Evolutionary conservation across 768 basidiomycete genomes (phyloP).

Genomic region (Tulasnella sp.): DNA sequence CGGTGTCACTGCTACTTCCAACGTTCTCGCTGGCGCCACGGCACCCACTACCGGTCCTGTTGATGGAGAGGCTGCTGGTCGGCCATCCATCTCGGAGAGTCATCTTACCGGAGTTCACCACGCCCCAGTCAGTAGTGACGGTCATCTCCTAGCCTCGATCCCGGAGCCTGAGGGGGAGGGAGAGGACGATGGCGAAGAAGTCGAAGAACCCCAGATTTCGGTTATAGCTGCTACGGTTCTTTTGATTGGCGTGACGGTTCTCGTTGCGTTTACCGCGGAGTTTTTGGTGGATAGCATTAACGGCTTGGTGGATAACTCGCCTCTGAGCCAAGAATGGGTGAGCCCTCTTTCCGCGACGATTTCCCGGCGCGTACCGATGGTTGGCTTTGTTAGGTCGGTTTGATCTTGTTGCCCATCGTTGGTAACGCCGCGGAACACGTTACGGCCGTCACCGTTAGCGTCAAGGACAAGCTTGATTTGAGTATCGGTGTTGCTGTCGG

Average conservation of each 20-base stretch:
- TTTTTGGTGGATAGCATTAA: constrained; percentile 76
- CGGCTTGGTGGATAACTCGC: constrained; percentile 52
- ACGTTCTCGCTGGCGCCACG: neutral
- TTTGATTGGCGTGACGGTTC: constrained; percentile 57
- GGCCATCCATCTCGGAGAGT: neutral
- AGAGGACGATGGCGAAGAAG: constrained; percentile 42
- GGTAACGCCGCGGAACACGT: constrained; percentile 90
- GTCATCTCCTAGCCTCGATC: neutral
- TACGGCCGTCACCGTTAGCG: constrained; percentile 69
- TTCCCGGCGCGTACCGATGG: neutral
- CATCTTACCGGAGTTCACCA: neutral
- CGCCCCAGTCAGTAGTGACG: neutral
- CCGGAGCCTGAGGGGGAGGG: constrained; percentile 24
- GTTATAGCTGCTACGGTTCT: constrained; percentile 54
- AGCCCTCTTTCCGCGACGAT: neutral
- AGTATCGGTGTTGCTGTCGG: constrained; percentile 85
- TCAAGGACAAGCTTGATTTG: constrained; percentile 79
- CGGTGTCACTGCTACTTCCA: neutral
- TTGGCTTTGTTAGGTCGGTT: constrained; percentile 49
- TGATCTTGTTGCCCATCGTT: constrained; percentile 89
- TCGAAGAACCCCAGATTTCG: constrained; percentile 53
- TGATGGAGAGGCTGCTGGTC: neutral
- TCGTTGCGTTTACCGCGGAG: constrained; percentile 60
- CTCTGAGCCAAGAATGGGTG: constrained; percentile 63
- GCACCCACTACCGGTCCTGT: neutral